Evolutionary conservation across 140 eudicot genomes (phyloP), one percentile per base, ranked within the genome.

Genomic region (Bidens hawaiensis): DNA sequence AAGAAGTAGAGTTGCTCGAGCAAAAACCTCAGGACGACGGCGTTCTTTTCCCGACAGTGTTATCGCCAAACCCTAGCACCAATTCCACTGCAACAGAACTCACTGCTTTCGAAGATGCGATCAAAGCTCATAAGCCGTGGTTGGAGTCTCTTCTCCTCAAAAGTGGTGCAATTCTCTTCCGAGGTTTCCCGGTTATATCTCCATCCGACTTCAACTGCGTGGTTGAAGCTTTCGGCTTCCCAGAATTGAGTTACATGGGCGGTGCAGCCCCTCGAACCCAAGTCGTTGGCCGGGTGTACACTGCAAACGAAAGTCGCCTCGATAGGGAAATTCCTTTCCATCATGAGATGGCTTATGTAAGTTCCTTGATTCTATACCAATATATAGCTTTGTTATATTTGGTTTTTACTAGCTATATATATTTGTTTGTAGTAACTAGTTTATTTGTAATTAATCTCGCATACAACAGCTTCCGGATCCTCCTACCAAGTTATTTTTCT

Each of bases 331-430:
- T 89, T 61, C 95, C 84, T 43, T 89, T 89, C 60, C 97, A 89
- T 70, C 97, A 90, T 10, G 94, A 90, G 62, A 83, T 90, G 97
- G 87, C 94, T 72, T 87, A 90, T 78, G 97, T 90, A 66, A 38
- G 15, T 30, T 17, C 19, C 4, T 26, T 22, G 1, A 0, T 30
- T 30, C 6, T 1, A 1, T 30, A n/a, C n/a, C n/a, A n/a, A n/a
- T n/a, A n/a, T n/a, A n/a, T n/a, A n/a, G n/a, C n/a, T n/a, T n/a
- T n/a, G n/a, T n/a, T n/a, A n/a, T n/a, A n/a, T n/a, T n/a, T n/a
- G n/a, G n/a, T n/a, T n/a, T n/a, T n/a, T n/a, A n/a, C n/a, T n/a
- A n/a, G n/a, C n/a, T n/a, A n/a, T n/a, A n/a, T n/a, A n/a, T n/a
- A n/a, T n/a, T n/a, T n/a, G n/a, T n/a, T n/a, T n/a, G n/a, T n/a